Conservation (phyloP, 2,329 filamentous ascomycete genomes). For the Endoconidiophora laricicola region DNA sequence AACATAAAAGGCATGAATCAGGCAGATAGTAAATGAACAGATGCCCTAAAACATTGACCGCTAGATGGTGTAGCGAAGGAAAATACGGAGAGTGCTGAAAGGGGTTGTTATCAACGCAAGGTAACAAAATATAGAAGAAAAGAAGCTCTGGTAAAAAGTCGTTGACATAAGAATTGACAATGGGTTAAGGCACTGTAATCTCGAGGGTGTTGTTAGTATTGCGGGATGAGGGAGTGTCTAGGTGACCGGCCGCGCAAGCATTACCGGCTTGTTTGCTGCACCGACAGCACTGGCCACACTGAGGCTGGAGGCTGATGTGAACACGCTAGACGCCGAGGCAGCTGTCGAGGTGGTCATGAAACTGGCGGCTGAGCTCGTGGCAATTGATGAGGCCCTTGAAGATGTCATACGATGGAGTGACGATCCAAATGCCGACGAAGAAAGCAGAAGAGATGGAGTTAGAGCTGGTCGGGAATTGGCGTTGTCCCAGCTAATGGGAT, state of each 20-base stretch:
- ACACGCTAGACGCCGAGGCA: slow-evolving; percentile 3
- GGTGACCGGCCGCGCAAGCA: background rate
- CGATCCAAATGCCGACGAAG: slow-evolving; percentile 7
- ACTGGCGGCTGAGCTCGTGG: slow-evolving; percentile 6
- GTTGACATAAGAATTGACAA: background rate
- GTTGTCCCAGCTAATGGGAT: slow-evolving; percentile 8
- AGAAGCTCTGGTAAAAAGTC: background rate
- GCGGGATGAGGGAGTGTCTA: background rate
- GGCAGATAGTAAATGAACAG: too few relatives aligned
- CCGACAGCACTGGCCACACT: slow-evolving; percentile 4
- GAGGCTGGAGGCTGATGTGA: slow-evolving; percentile 7
- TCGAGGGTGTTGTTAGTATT: background rate
- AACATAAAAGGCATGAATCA: background rate
- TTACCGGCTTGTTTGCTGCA: background rate
- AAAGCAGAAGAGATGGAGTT: slow-evolving; percentile 10
- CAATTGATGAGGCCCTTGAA: slow-evolving; percentile 7
- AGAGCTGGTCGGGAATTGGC: slow-evolving; percentile 8
- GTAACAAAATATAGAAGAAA: background rate
- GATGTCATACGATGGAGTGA: slow-evolving; percentile 6
- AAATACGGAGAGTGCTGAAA: too few relatives aligned
- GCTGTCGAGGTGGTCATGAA: slow-evolving; percentile 9
- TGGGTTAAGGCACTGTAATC: background rate
- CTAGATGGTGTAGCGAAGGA: too few relatives aligned
- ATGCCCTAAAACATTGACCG: too few relatives aligned
- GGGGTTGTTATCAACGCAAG: too few relatives aligned